These are phyloP conservation scores for Schwanniomyces vanrijiae DNA, from an alignment of 805 yeast species.

Conservation along the genomic window DNA sequence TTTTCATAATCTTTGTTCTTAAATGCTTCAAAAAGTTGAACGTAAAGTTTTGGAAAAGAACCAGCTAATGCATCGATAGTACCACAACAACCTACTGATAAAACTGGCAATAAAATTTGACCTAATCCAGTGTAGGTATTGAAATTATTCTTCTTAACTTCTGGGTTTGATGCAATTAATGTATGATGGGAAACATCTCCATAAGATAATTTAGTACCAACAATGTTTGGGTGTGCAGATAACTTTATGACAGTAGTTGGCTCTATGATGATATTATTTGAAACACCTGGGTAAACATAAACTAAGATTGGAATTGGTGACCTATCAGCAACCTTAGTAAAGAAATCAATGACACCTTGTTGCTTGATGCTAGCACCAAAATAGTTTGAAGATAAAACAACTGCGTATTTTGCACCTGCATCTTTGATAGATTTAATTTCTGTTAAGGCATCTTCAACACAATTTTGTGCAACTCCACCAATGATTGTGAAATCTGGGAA, in stretches of 20 bases:
- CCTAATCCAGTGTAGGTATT: constrained; percentile 50
- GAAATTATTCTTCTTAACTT: constrained; percentile 39
- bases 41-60: constrained; percentile 51
- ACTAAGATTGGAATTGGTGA: constrained; percentile 44
- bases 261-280: constrained; percentile 38
- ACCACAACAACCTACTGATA: constrained; percentile 48
- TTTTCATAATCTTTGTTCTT: constrained; percentile 38
- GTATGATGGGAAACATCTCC: constrained; percentile 50
- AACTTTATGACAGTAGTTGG: constrained; percentile 41
- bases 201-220: constrained; percentile 54
- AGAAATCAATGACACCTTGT: constrained; percentile 48
- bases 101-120: constrained; percentile 48
- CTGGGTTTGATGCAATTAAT: constrained; percentile 43
- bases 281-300: constrained; percentile 53
- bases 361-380: constrained; percentile 48
- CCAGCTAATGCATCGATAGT: constrained; percentile 55
- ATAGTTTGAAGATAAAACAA: constrained; percentile 48
- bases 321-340: constrained; percentile 41
- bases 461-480: constrained; percentile 51
- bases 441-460: constrained; percentile 43
- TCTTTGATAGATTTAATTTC: constrained; percentile 33
- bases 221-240: constrained; percentile 46
- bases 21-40: constrained; percentile 38
- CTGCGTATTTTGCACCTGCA: constrained; percentile 40
- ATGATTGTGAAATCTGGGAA: constrained; percentile 43